Base-by-base conservation (phyloP, 1,284 basidiomycete species). In the Paramarasmius palmivorus region DNA sequence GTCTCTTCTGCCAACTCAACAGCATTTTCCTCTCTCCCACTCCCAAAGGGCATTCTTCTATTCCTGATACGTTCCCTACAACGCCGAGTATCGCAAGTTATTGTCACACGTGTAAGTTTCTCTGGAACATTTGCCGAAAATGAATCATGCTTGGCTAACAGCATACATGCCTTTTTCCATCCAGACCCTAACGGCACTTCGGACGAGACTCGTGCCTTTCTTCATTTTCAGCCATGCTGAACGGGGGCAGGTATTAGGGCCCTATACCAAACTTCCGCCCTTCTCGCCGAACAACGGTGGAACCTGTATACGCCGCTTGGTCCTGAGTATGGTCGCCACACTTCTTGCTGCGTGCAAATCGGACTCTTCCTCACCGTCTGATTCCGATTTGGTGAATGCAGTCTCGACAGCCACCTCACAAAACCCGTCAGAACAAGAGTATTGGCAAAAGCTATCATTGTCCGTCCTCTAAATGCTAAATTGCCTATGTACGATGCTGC, bases 151-250 rank as follows among this genome's bases (percentile, higher is more conserved):
- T 62, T 60, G 60, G 17, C 53, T 25, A 57, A 40, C 55, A 17
- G 26, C 49, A 51, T 25, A 23, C n/a, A n/a, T n/a, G n/a, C n/a
- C n/a, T n/a, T n/a, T n/a, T n/a, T n/a, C n/a, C n/a, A n/a, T n/a
- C n/a, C 62, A 85, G 83, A 73, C 69, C 19, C 59, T 74, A 49
- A 48, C 63, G 32, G 63, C 72, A 4, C 65, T 93, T 37, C 74
- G 75, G 53, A 73, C 81, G 20, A 81, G 86, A 23, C 73, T 95
- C 8, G 71, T 77, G 12, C 91, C 92, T 8, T 95, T 84, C 71
- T 96, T 95, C 71, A 75, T 76, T 60, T 77, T 94, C 49, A 72
- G 69, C 10, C 93, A 95, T 64, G 76, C 90, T 4, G 72, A 73
- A 32, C 83, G 82, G 44, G 93, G 93, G 5, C 74, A 74, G 49